Percentiles rank a stretch among this genome's conserved stretches.
Conservation (phyloP, 2,329 filamentous ascomycete genomes). For the Diaporthe citrichinensis region DNA sequence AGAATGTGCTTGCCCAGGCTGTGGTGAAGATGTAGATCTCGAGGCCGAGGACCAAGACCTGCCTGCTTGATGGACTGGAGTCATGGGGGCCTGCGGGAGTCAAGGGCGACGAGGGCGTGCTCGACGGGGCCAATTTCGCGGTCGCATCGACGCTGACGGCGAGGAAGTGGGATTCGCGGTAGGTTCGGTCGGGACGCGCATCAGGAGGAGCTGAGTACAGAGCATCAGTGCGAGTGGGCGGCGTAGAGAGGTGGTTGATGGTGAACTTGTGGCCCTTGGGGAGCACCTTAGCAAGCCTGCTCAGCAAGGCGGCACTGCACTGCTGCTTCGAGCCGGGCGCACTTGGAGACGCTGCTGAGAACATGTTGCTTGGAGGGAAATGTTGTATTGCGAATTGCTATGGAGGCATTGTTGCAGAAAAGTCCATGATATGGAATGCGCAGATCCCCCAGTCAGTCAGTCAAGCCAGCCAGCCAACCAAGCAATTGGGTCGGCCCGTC, state of each 20-base stretch:
- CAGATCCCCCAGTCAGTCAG: not conserved
- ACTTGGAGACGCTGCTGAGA: slow-evolving; percentile 39
- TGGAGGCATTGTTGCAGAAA: slow-evolving; percentile 1
- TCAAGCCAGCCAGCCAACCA: not conserved
- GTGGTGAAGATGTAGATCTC: slow-evolving; percentile 93
- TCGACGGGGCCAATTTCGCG: slow-evolving; percentile 34
- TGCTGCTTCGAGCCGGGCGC: slow-evolving; percentile 41
- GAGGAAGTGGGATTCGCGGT: slow-evolving; percentile 86
- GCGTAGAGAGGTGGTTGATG: slow-evolving; percentile 89
- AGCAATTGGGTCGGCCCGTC: slow-evolving; percentile 22
- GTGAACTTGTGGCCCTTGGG: slow-evolving; percentile 72
- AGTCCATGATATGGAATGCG: not conserved
- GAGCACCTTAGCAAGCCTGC: slow-evolving; percentile 63
- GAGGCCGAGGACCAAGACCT: slow-evolving; percentile 84
- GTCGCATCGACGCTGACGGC: slow-evolving; percentile 62
- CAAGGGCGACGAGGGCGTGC: slow-evolving; percentile 37
- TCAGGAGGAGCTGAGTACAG: slow-evolving; percentile 86
- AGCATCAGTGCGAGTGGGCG: slow-evolving; percentile 79
- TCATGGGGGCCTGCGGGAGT: slow-evolving; percentile 47
- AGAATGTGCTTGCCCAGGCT: slow-evolving; percentile 84
- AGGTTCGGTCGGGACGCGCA: slow-evolving; percentile 81
- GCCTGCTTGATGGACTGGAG: slow-evolving; percentile 47
- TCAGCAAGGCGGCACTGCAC: slow-evolving; percentile 51
- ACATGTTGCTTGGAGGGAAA: slow-evolving; percentile 40
- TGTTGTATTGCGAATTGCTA: slow-evolving; percentile 32